phyloP scores from a whole-genome alignment of 2,329 filamentous ascomycete genomes.

The Fusarium dlaminii region DNA sequence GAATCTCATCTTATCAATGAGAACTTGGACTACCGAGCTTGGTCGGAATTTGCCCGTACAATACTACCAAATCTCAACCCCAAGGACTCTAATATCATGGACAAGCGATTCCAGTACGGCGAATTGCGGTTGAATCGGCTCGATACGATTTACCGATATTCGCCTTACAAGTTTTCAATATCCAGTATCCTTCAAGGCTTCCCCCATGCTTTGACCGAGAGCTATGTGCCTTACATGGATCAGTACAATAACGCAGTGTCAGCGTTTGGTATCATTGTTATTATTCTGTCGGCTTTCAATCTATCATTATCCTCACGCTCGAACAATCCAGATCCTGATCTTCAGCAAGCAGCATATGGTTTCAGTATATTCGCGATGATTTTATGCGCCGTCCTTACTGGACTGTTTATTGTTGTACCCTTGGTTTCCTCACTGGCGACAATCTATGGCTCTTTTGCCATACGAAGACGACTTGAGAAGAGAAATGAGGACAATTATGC shows the following conservation, averaged over 20 bases:
- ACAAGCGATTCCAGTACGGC: neutral
- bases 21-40: neutral
- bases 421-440: neutral
- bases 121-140: neutral
- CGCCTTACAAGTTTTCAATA: neutral
- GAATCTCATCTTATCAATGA: neutral
- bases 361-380: neutral
- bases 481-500: neutral
- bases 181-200: neutral
- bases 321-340: neutral
- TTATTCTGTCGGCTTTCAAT: neutral
- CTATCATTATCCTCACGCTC: neutral
- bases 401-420: neutral
- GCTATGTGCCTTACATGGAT: constrained; percentile 3
- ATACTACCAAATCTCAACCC: neutral
- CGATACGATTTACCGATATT: neutral
- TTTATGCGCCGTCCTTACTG: neutral
- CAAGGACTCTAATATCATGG: neutral
- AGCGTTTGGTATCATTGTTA: neutral
- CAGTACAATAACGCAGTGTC: neutral
- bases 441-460: neutral
- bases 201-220: neutral
- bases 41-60: neutral
- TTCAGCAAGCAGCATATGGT: neutral
- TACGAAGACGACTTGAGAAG: neutral